Percentiles rank a stretch among this genome's conserved stretches.
These are phyloP conservation scores for Penicillium verrucosum DNA, from an alignment of 2,329 filamentous ascomycete species.

Conservation along the genomic window DNA sequence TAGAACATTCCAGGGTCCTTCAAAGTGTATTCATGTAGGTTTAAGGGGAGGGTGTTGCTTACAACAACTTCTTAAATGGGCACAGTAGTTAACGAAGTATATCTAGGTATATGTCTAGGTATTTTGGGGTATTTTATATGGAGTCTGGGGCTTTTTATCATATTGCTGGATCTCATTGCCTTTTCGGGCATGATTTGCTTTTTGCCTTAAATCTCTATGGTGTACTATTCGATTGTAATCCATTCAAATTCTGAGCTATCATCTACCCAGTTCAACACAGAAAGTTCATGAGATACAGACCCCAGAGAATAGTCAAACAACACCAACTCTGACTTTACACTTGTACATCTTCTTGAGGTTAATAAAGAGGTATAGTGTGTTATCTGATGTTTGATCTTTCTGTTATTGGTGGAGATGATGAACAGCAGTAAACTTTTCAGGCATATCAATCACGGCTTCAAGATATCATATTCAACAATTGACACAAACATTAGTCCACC, in stretches of 20 bases:
- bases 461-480: background rate
- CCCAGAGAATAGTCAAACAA: background rate
- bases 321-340: background rate
- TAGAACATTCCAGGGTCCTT: background rate
- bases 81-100: no score
- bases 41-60: background rate
- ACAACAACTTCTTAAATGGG: background rate
- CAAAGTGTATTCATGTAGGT: background rate
- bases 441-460: background rate
- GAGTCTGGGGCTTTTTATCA: background rate
- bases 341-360: background rate
- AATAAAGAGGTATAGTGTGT: no score
- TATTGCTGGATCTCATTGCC: background rate
- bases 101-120: background rate
- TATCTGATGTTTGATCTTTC: background rate
- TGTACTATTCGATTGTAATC: background rate
- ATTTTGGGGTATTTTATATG: background rate
- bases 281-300: no score
- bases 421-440: no score
- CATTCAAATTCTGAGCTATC: background rate
- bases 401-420: no score
- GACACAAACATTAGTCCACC: background rate
- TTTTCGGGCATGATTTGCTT: background rate
- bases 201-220: no score
- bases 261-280: no score